Conservation (phyloP, 768 basidiomycete genomes). For the Pulveroboletus frians region DNA sequence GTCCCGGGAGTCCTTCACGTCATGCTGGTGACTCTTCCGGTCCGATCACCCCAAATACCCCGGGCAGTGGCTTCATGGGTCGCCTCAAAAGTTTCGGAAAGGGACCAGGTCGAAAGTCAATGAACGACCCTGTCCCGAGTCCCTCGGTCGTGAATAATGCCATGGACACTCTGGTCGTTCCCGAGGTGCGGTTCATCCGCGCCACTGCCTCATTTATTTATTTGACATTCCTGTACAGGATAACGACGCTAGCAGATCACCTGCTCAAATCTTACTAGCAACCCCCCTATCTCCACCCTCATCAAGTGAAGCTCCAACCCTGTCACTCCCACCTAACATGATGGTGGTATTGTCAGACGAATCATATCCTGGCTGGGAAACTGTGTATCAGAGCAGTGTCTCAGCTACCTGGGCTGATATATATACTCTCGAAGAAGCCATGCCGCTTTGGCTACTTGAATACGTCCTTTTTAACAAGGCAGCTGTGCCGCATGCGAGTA, state of each 20-base stretch:
- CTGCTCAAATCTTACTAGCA: constrained; percentile 51
- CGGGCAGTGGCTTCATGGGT: constrained; percentile 65
- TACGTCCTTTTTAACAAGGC: constrained; percentile 70
- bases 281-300: constrained; percentile 61
- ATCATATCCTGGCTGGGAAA: constrained; percentile 64
- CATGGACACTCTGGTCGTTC: constrained; percentile 12
- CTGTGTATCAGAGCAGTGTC: constrained; percentile 70
- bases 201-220: not conserved
- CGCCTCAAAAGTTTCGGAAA: constrained; percentile 73
- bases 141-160: constrained; percentile 20
- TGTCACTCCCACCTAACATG: constrained; percentile 55
- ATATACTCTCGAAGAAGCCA: constrained; percentile 59
- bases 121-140: constrained; percentile 19
- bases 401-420: constrained; percentile 51
- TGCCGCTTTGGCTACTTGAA: constrained; percentile 88
- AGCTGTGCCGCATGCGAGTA: constrained; percentile 49
- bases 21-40: constrained; percentile 27
- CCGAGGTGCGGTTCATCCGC: constrained; percentile 23
- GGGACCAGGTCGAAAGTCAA: constrained; percentile 36
- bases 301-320: constrained; percentile 64
- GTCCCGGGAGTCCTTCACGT: constrained; percentile 34
- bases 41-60: constrained; percentile 45
- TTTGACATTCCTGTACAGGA: constrained; percentile 17
- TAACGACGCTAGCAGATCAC: constrained; percentile 38
- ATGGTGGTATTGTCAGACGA: constrained; percentile 81